Evolutionary conservation across 1,139 yeast genomes (phyloP).

Genomic region (Debaryomyces sp.): DNA sequence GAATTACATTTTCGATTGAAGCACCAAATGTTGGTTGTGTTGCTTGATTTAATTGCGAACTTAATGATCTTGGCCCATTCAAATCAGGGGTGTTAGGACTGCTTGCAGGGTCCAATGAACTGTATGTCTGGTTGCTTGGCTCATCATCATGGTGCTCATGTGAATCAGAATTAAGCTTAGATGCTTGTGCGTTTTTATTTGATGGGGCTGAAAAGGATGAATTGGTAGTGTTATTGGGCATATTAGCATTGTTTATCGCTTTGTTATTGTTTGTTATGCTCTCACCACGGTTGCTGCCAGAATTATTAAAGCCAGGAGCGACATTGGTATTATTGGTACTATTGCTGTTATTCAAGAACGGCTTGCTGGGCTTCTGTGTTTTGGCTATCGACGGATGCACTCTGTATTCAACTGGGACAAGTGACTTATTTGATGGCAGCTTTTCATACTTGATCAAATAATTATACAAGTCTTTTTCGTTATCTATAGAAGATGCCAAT

Average conservation of each 20-base stretch:
- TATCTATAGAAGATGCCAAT: conserved; percentile 75
- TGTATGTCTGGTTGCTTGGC: conserved; percentile 18
- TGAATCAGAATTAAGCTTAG: conserved; percentile 9
- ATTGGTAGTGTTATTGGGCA: not conserved
- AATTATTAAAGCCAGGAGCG: not conserved
- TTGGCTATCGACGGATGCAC: conserved; percentile 71
- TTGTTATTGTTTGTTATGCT: not conserved
- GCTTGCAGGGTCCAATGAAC: conserved; percentile 44
- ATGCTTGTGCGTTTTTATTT: conserved; percentile 1
- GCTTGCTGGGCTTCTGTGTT: conserved; percentile 33
- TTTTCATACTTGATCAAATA: conserved; percentile 57
- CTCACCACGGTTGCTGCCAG: not conserved
- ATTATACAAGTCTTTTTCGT: conserved; percentile 78
- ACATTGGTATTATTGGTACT: conserved; percentile 11
- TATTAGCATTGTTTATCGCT: not conserved
- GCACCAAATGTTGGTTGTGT: conserved; percentile 75
- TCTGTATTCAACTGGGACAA: conserved; percentile 72
- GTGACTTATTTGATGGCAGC: conserved; percentile 35
- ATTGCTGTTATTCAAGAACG: conserved; percentile 36
- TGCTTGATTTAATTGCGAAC: conserved; percentile 28
- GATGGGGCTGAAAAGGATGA: conserved; percentile 7
- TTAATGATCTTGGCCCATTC: conserved; percentile 47
- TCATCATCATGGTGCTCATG: conserved; percentile 1
- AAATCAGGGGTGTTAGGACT: conserved; percentile 28
- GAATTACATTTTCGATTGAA: conserved; percentile 72